Conservation (phyloP, 1,284 basidiomycete species). For the Ceratobasidium sp. region DNA sequence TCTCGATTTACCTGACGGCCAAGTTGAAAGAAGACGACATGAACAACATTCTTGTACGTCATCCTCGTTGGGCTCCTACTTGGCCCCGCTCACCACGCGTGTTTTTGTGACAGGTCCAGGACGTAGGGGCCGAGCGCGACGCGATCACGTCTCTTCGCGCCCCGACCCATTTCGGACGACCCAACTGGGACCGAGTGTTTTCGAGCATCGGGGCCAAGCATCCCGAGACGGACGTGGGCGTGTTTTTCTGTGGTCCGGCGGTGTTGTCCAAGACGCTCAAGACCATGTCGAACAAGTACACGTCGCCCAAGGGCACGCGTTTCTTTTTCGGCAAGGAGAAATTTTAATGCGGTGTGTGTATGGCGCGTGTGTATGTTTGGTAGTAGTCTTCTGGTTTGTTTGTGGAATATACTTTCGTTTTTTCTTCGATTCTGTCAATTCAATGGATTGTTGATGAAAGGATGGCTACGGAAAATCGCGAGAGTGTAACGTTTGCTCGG, state of each 20-base stretch:
- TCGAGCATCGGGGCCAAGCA: slow-evolving; percentile 77
- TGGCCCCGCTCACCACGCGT: slow-evolving; percentile 1
- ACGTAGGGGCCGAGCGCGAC: slow-evolving; percentile 88
- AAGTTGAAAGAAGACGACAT: slow-evolving; percentile 88
- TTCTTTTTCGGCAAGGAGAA: slow-evolving; percentile 86
- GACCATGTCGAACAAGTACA: slow-evolving; percentile 82
- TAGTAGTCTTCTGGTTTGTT: not conserved
- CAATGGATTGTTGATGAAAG: not conserved
- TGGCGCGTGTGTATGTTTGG: not conserved
- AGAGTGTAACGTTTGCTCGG: no score
- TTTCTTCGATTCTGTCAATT: not conserved
- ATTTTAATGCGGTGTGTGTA: slow-evolving; percentile 25
- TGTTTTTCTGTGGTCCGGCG: slow-evolving; percentile 84
- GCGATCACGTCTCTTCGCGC: slow-evolving; percentile 84
- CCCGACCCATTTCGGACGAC: slow-evolving; percentile 91
- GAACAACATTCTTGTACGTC: slow-evolving; percentile 81
- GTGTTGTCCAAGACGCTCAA: slow-evolving; percentile 75
- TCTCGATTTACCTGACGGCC: slow-evolving; percentile 89
- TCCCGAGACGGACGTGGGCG: slow-evolving; percentile 83
- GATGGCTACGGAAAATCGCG: no score
- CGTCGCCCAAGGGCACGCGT: slow-evolving; percentile 76
- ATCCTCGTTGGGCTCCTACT: not conserved
- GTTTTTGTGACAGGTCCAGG: slow-evolving; percentile 60
- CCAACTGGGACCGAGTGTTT: slow-evolving; percentile 90
- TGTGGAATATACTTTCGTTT: slow-evolving; percentile 2